Conservation (phyloP, 192 early-diverging fungal species). For the Backusella psychrophila region DNA sequence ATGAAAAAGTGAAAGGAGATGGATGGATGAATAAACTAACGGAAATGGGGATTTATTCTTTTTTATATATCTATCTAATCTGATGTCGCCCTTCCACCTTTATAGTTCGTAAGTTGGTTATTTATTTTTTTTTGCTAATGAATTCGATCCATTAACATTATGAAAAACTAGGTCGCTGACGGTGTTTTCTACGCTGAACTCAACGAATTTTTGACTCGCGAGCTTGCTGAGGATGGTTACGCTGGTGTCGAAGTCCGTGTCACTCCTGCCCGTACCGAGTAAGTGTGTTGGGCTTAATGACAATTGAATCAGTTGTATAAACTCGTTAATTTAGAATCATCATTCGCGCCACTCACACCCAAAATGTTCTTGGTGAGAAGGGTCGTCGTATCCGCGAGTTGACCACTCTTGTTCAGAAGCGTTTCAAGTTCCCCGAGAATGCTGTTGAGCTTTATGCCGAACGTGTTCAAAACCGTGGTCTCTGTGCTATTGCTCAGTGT, state of each 20-base stretch:
- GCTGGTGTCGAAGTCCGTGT: conserved; percentile 99
- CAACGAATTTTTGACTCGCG: conserved; percentile 98
- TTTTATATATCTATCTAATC: neutral
- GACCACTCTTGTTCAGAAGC: conserved; percentile 97
- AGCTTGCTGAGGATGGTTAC: conserved; percentile 97
- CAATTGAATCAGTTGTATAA: neutral
- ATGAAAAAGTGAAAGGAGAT: neutral
- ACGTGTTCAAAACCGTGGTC: conserved; percentile 95
- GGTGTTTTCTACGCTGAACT: conserved; percentile 99
- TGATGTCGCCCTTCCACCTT: neutral
- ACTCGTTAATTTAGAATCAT: conserved; percentile 58
- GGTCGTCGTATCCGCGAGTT: conserved; percentile 98
- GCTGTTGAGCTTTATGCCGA: conserved; percentile 99
- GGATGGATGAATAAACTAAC: neutral
- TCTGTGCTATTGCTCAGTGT: conserved; percentile 97
- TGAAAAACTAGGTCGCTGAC: conserved; percentile 78
- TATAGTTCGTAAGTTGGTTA: conserved; percentile 23
- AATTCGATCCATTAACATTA: neutral
- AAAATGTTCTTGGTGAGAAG: conserved; percentile 97
- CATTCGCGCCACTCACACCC: conserved; percentile 98
- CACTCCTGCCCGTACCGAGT: conserved; percentile 96
- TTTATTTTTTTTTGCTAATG: neutral
- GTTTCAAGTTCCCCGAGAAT: conserved; percentile 99
- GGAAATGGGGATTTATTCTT: neutral
- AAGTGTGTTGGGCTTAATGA: neutral